Evolutionary conservation across 495 filamentous ascomycete species (phyloP), one percentile per base, ranked within the genome.

Genomic region (Terfezia claveryi): DNA sequence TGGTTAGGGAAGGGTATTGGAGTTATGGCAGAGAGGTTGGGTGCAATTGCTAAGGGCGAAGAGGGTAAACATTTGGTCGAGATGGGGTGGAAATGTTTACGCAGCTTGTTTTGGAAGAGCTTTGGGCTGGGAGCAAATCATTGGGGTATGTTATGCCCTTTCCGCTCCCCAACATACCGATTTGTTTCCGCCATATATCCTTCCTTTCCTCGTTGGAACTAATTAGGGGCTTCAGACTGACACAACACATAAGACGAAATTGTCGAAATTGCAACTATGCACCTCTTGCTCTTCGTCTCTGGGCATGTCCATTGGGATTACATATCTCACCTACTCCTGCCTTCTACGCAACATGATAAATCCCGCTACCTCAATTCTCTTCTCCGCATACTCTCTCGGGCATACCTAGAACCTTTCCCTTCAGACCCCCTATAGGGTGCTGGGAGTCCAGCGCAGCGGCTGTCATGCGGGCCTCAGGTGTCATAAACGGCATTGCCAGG

Each of bases 81-180:
- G 36, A 66, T 67, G 23, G 66, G 57, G 2, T 72, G 71, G 70
- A 80, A 76, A 57, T 64, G 75, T 37, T 72, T 76, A 23, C 73
- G 78, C 49, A 73, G 78, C 41, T 59, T 94, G 32, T 71, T 81
- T 37, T 73, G 73, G 10, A 82, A 80, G 59, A 72, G 76, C 0
- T 68, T 91, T 41, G 78, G 76, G 36, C 67, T 95, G 55, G 78
- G 76, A 36, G 67, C 94, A 55, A 88, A 86, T 5, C 82, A 89
- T 68, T 69, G 73, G 44, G 81, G 87, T 87, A 73, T 66, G 68
- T 62, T 11, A 23, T 17, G 37, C 32, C 14, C 50, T 51, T 68
- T 9, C 27, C 64, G 32, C 54, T 2, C 38, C 36, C 36, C 46
- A 67, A 32, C 61, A 50, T 11, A 55, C 56, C 11, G 60, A 64